These are phyloP conservation scores for button mushroom (Agaricus bisporus) DNA, from an alignment of 768 basidiomycete genomes.

Conservation along the genomic window DNA sequence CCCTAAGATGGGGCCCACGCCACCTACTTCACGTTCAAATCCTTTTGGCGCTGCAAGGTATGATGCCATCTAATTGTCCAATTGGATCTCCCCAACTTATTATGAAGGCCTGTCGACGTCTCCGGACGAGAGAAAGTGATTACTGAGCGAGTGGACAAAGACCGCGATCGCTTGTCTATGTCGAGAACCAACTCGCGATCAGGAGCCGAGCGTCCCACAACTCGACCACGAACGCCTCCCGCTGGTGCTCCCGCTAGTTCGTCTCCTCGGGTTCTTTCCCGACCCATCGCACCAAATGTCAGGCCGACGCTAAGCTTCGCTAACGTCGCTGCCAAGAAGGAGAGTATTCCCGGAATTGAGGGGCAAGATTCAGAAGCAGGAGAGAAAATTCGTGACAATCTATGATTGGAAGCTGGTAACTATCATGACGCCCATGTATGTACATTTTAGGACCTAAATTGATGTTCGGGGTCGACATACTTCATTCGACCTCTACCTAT, in stretches of 20 bases:
- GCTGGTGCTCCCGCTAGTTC: constrained; percentile 24
- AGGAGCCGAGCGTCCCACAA: constrained; percentile 39
- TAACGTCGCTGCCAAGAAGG: constrained; percentile 58
- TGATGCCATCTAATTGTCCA: constrained; percentile 15
- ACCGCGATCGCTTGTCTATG: constrained; percentile 49
- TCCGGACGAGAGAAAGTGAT: constrained; percentile 71
- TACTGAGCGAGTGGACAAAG: constrained; percentile 62
- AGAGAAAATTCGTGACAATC: constrained; percentile 14
- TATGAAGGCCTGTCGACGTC: constrained; percentile 78
- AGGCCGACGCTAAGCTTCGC: constrained; percentile 80
- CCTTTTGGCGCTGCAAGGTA: constrained; percentile 89
- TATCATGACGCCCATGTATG: background rate
- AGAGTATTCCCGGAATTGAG: constrained; percentile 18
- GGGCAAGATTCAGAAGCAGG: constrained; percentile 14
- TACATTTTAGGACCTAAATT: background rate
- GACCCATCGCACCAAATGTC: constrained; percentile 41
- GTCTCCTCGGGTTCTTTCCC: constrained; percentile 22
- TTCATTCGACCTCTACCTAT: constrained; percentile 64
- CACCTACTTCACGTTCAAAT: constrained; percentile 44
- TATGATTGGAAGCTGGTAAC: constrained; percentile 1
- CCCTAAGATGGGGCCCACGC: constrained; percentile 57
- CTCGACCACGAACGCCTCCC: constrained; percentile 28
- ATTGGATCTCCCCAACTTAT: background rate
- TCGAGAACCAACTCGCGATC: constrained; percentile 47
- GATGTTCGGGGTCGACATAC: constrained; percentile 48